Conservation (phyloP, 768 basidiomycete genomes). For the Podaxis sp. region DNA sequence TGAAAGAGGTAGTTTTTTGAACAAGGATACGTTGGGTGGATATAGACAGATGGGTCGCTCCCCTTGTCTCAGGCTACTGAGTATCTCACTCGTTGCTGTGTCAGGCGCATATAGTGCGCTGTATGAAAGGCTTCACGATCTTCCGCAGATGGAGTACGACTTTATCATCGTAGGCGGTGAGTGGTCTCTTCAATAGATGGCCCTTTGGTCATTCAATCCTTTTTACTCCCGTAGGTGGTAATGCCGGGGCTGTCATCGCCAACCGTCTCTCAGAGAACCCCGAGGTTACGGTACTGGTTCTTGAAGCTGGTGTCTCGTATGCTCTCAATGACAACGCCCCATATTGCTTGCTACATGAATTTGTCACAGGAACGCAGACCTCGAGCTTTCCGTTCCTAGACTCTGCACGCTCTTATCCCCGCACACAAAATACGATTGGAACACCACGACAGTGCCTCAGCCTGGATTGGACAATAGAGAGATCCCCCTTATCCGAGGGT, state of each 20-base stretch:
- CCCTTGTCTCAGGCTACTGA: not conserved
- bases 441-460: constrained; percentile 24
- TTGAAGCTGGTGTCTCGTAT: constrained; percentile 27
- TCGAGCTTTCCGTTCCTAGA: not conserved
- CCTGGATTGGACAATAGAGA: constrained; percentile 17
- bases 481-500: constrained; percentile 22
- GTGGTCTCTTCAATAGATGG: not conserved
- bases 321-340: not conserved
- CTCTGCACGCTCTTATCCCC: constrained; percentile 7
- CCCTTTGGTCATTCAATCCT: not conserved
- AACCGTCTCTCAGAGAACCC: constrained; percentile 30
- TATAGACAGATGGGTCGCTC: not conserved
- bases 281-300: constrained; percentile 22
- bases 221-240: constrained; percentile 16
- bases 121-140: not conserved
- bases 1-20: not conserved
- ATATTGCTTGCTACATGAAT: not conserved
- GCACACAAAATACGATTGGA: constrained; percentile 21
- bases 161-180: constrained; percentile 27
- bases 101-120: not conserved
- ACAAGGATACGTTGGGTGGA: not conserved
- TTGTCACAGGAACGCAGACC: not conserved
- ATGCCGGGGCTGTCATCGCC: constrained; percentile 28
- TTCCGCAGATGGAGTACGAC: constrained; percentile 17
- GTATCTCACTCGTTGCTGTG: not conserved